Percentiles rank a stretch among this genome's conserved stretches.
phyloP scores from a whole-genome alignment of 78 protist species.

The Tieghemostelium lacteum region DNA sequence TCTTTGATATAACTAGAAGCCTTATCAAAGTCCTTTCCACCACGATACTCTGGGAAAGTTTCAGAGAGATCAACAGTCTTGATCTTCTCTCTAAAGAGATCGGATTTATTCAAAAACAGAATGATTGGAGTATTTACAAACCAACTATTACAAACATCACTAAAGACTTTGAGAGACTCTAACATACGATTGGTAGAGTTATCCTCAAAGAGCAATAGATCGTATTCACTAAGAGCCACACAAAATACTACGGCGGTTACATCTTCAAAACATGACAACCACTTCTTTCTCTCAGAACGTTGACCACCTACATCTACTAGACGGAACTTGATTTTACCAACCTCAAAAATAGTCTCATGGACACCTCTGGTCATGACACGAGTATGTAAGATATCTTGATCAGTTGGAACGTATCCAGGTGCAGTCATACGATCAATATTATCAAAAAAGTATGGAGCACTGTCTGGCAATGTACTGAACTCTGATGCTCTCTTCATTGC shows the following conservation, averaged over 20 bases:
- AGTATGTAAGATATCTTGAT: conserved; percentile 85
- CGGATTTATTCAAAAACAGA: conserved; percentile 86
- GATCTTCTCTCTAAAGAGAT: conserved; percentile 87
- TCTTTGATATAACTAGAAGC: conserved; percentile 81
- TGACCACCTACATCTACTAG: conserved; percentile 96
- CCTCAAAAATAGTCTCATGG: conserved; percentile 80
- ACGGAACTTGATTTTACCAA: conserved; percentile 77
- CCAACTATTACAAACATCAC: conserved; percentile 89
- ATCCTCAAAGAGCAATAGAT: conserved; percentile 82
- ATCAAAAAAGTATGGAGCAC: conserved; percentile 82
- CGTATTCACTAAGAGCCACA: conserved; percentile 84
- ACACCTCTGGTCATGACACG: conserved; percentile 89
- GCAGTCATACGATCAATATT: conserved; percentile 75
- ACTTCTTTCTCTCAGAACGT: conserved; percentile 92
- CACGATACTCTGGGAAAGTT: conserved; percentile 88
- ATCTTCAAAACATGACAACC: conserved; percentile 94
- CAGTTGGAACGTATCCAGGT: conserved; percentile 83
- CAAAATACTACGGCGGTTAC: conserved; percentile 91
- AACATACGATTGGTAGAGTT: conserved; percentile 84
- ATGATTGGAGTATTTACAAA: conserved; percentile 85
- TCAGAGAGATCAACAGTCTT: conserved; percentile 80
- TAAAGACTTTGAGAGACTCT: conserved; percentile 82
- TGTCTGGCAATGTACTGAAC: conserved; percentile 80
- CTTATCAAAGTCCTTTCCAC: conserved; percentile 83
- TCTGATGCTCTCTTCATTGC: conserved; percentile 84